These are phyloP conservation scores for Adenanthera pavonina DNA, from an alignment of 306 rosid species.

Conservation along the genomic window DNA sequence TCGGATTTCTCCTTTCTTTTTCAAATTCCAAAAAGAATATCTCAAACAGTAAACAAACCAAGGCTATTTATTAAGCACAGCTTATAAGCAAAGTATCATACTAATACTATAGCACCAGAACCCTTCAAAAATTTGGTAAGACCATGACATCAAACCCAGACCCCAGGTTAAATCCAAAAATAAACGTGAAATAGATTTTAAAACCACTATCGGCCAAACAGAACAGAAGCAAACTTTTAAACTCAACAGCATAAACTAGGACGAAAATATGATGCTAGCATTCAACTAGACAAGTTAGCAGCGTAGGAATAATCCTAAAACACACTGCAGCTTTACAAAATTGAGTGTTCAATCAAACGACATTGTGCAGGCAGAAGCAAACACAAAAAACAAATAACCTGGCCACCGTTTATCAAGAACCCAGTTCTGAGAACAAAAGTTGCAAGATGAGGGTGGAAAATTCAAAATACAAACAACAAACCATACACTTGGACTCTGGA, in stretches of 20 bases:
- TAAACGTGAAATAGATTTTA: background rate
- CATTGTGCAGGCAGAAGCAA: background rate
- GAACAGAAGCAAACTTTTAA: background rate
- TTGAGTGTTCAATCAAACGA: background rate
- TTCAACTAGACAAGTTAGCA: background rate
- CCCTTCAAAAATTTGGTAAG: too few species aligned
- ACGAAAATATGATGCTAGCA: background rate
- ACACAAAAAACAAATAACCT: background rate
- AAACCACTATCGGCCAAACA: background rate
- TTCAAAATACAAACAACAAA: conserved; percentile 19
- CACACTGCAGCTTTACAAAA: background rate
- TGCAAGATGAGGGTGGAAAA: conserved; percentile 38
- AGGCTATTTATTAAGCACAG: too few species aligned
- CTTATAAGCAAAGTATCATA: too few species aligned
- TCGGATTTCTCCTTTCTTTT: too few species aligned
- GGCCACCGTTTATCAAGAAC: conserved; percentile 65
- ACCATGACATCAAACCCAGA: background rate
- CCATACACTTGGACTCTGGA: background rate
- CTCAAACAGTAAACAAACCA: too few species aligned
- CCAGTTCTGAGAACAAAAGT: conserved; percentile 54
- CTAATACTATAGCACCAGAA: too few species aligned
- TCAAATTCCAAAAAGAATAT: too few species aligned
- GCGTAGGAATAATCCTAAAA: background rate
- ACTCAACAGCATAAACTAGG: background rate
- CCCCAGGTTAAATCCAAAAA: background rate